Evolutionary conservation across 208 protist genomes (phyloP).

Genomic region (Plasmodiophora brassicae): DNA sequence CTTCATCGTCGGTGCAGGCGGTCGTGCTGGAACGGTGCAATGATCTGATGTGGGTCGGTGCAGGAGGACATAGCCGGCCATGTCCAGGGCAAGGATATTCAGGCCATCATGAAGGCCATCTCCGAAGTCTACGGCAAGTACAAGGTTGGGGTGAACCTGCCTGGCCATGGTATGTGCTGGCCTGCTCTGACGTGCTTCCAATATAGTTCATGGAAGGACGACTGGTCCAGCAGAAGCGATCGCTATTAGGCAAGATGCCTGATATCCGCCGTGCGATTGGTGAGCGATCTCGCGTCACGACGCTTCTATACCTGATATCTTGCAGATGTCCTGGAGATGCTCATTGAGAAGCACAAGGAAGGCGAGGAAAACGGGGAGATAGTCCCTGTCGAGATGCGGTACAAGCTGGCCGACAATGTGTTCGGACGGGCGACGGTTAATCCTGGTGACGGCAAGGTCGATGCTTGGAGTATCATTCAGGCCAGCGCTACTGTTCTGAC

Average conservation of each 20-base stretch:
- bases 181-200: no score
- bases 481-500: no score
- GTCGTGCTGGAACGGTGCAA: no score
- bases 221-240: background rate
- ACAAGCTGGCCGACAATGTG: slow-evolving; percentile 14
- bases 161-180: no score
- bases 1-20: background rate
- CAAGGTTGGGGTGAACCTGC: no score
- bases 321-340: background rate
- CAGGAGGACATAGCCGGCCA: background rate
- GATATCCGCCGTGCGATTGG: background rate
- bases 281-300: no score
- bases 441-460: background rate
- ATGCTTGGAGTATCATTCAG: no score
- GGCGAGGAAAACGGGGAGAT: background rate
- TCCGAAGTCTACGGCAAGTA: slow-evolving; percentile 12
- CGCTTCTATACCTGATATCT: background rate
- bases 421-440: background rate
- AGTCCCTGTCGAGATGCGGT: background rate
- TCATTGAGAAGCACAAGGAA: no score
- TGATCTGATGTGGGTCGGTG: no score
- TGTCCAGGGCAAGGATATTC: background rate
- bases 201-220: background rate
- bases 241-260: background rate
- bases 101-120: background rate